Conservation (phyloP, 2,329 filamentous ascomycete genomes). For the Colletotrichum aenigma region DNA sequence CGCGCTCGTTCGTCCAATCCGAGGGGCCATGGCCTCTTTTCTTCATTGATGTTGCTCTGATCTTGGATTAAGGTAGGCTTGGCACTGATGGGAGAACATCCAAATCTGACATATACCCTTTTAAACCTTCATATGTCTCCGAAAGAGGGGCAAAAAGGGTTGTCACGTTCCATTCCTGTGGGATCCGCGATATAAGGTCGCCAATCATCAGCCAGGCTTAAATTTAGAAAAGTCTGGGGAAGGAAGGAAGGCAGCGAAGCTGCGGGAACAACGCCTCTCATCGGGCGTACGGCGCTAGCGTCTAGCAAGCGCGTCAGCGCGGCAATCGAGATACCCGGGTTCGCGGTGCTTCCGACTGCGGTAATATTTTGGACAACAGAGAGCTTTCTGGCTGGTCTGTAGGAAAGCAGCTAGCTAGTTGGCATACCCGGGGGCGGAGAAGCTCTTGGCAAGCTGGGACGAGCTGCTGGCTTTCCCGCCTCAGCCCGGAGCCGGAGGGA, state of each 20-base stretch:
- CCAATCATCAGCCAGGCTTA: neutral
- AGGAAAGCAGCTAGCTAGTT: neutral
- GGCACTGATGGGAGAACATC: neutral
- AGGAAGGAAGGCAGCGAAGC: neutral
- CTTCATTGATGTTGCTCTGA: neutral
- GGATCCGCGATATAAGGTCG: neutral
- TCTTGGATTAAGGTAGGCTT: neutral
- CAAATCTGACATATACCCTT: neutral
- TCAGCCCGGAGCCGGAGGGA: neutral
- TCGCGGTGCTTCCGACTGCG: neutral
- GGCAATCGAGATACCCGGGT: neutral
- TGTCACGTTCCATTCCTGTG: neutral
- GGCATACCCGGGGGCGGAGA: neutral
- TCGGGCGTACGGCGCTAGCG: neutral
- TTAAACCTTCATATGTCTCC: neutral
- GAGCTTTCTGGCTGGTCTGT: neutral
- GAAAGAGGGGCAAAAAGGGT: neutral
- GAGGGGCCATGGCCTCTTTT: neutral
- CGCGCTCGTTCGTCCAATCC: neutral
- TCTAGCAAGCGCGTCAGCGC: neutral
- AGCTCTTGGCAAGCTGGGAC: neutral
- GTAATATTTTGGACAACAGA: neutral
- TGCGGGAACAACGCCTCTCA: neutral
- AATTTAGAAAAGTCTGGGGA: conserved; percentile 6
- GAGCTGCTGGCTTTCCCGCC: neutral